Base-by-base conservation (phyloP, 2,329 filamentous ascomycete genomes). In the Botrytis porri region DNA sequence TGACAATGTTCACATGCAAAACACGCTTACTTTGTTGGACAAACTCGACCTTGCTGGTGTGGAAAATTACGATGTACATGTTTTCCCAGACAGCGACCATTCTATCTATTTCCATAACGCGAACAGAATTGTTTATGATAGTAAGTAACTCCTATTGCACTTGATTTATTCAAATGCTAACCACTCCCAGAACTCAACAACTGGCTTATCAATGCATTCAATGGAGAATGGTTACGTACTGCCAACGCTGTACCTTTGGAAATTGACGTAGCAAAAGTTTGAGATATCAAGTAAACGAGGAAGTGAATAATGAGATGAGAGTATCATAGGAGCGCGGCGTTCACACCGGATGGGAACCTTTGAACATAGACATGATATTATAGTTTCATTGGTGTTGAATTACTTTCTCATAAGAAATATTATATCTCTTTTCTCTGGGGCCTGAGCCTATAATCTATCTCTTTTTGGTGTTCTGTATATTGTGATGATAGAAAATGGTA, bases 1-100 rank as follows among this genome's bases (percentile, higher is more conserved):
- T 80, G 96, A 99, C 83, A 99, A 99, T 79, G 96, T 99, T 20
- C 97, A 99, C 82, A 90, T 97, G 82, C 97, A 99, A 82, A 98
- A 97, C 82, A 94, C 95, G 0, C 87, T 98, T 73, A 93, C 90
- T 1, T 83, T 99, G 75, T 85, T 99, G 64, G 97, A 99, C 81
- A 91, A 91, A 78, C 86, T 99, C 62, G 93, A 99, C 83, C 79
- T 97, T 70, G 90, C 86, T 0, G 88, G 89, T 20, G 88, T 98
- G 5, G 90, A 95, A 82, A 99, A 99, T 80, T 99, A 98, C 79
- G 96, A 99, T 80, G 90, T 99, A 20, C 95, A 98, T 81, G 90
- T 98, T 72, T 99, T 97, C 83, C 96, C 96, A 0, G 96, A 99
- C 81, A 97, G 93, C 71, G 94, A 99, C 83, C 96, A 99, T 82